Percentiles rank a stretch among this genome's conserved stretches.
These are phyloP conservation scores for Circinella minor DNA, from an alignment of 371 early-diverging fungal species.

Conservation along the genomic window DNA sequence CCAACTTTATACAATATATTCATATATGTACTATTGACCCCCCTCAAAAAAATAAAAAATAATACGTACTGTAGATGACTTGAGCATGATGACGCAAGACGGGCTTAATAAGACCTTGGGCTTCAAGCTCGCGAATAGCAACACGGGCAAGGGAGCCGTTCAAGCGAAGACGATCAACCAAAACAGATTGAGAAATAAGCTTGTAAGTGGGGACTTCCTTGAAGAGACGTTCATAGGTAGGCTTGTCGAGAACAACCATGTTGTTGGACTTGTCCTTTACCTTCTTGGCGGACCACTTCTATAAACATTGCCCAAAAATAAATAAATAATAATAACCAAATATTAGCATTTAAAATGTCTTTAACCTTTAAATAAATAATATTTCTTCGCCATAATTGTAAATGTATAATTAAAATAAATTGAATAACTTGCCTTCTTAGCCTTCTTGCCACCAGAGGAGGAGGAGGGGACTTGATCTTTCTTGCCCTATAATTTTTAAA, in stretches of 20 bases:
- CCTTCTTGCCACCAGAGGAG: conserved; percentile 85
- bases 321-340: not conserved
- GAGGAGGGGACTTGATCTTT: conserved; percentile 74
- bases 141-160: conserved; percentile 97
- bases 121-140: conserved; percentile 92
- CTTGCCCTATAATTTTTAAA: conserved; percentile 54
- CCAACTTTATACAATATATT: too few relatives aligned
- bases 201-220: conserved; percentile 99
- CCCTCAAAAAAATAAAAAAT: too few relatives aligned
- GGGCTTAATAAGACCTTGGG: conserved; percentile 89
- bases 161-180: conserved; percentile 97
- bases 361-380: too few relatives aligned
- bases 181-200: conserved; percentile 95
- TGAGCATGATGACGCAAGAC: conserved; percentile 91
- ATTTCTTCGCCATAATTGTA: too few relatives aligned
- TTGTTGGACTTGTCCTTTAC: conserved; percentile 98
- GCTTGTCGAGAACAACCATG: conserved; percentile 91
- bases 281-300: conserved; percentile 97
- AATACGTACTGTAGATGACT: conserved; percentile 85
- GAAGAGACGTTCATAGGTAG: conserved; percentile 91
- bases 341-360: too few relatives aligned
- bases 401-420: not conserved
- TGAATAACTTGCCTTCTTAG: conserved; percentile 64
- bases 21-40: too few relatives aligned
- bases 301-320: not conserved